These are phyloP conservation scores for Dentiscutata heterogama DNA, from an alignment of 371 early-diverging fungal genomes.

Conservation along the genomic window DNA sequence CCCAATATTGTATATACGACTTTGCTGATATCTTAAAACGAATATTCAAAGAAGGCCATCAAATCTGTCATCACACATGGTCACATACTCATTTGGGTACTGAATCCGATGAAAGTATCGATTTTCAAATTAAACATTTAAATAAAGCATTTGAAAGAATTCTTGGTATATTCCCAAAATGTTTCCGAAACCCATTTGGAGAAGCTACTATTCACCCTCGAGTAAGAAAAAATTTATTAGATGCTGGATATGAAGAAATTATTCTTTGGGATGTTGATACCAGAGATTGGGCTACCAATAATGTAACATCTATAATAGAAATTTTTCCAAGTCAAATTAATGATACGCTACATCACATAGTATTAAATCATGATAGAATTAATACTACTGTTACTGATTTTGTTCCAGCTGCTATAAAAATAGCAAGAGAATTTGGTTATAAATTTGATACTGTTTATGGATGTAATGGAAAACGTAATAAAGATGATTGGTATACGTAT, in stretches of 20 bases:
- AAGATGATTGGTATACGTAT: slow-evolving; percentile 11
- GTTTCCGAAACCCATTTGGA: slow-evolving; percentile 58
- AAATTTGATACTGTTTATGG: slow-evolving; percentile 45
- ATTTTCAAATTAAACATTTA: slow-evolving; percentile 47
- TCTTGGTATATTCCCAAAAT: slow-evolving; percentile 60
- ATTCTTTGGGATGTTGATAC: slow-evolving; percentile 50
- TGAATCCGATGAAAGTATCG: slow-evolving; percentile 52
- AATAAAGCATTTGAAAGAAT: slow-evolving; percentile 52
- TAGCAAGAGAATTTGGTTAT: slow-evolving; percentile 33
- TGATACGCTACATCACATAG: neutral
- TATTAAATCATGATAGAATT: slow-evolving; percentile 12
- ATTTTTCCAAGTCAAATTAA: neutral
- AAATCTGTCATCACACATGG: slow-evolving; percentile 64
- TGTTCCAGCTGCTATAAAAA: slow-evolving; percentile 25
- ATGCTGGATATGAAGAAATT: slow-evolving; percentile 36
- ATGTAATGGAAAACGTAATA: slow-evolving; percentile 29
- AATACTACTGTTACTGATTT: neutral
- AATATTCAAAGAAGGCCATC: slow-evolving; percentile 56
- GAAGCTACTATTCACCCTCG: neutral
- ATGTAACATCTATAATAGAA: neutral
- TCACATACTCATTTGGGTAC: slow-evolving; percentile 59
- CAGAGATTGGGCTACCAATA: slow-evolving; percentile 47
- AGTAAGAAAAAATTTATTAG: slow-evolving; percentile 21
- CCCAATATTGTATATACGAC: neutral
- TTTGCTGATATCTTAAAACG: neutral